Evolutionary conservation across 257 asterid species (phyloP).

Genomic region (Paulownia fortunei): DNA sequence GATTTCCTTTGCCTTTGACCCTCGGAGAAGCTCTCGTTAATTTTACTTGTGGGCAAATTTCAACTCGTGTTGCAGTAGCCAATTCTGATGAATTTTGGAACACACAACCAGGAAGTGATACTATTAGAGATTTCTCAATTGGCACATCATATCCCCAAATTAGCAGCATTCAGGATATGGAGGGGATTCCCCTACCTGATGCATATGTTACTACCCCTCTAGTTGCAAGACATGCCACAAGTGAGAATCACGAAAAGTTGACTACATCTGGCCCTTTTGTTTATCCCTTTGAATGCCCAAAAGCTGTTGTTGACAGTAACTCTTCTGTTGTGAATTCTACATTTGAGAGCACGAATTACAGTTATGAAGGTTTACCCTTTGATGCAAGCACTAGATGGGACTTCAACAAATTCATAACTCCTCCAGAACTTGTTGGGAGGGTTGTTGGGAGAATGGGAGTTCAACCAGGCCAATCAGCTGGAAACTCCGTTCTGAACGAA

Average conservation of each 20-base stretch:
- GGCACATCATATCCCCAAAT: conserved; percentile 37
- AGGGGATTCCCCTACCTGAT: conserved; percentile 41
- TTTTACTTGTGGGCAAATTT: conserved; percentile 23
- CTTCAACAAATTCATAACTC: conserved; percentile 32
- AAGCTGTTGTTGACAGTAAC: conserved; percentile 24
- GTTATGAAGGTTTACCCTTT: conserved; percentile 35
- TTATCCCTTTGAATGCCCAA: conserved; percentile 36
- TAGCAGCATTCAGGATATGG: conserved; percentile 25
- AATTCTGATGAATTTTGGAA: conserved; percentile 36
- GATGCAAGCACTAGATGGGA: conserved; percentile 33
- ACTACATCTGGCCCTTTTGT: conserved; percentile 26
- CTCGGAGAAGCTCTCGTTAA: conserved; percentile 45
- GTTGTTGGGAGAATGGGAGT: conserved; percentile 30
- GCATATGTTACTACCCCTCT: conserved; percentile 38
- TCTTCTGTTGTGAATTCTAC: conserved; percentile 39
- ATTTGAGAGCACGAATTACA: conserved; percentile 28
- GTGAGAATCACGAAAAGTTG: conserved; percentile 37
- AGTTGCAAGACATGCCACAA: conserved; percentile 30
- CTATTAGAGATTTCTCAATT: conserved; percentile 22
- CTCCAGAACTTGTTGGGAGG: conserved; percentile 40
- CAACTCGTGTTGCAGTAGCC: conserved; percentile 21
- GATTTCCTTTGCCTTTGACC: conserved; percentile 42
- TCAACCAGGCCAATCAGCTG: conserved; percentile 29
- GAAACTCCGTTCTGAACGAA: conserved; percentile 35
- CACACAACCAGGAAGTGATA: conserved; percentile 32